Conservation (phyloP, 768 basidiomycete genomes). For the Macrolepiota dolichaula region DNA sequence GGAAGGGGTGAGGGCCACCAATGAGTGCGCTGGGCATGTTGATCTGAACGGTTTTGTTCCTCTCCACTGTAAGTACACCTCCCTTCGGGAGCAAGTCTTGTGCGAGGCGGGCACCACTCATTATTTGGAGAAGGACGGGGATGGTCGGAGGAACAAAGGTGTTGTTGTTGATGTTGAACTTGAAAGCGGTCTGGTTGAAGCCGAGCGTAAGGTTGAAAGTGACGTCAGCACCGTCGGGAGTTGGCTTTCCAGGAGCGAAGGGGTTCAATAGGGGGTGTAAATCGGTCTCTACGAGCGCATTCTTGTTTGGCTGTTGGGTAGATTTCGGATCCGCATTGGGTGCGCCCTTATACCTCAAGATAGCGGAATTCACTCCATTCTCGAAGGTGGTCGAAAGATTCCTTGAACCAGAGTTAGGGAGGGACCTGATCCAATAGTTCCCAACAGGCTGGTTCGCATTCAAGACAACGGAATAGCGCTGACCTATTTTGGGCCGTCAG, state of each 20-base stretch:
- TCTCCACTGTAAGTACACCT: conserved; percentile 38
- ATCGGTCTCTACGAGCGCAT: not conserved
- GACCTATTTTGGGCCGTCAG: conserved; percentile 29
- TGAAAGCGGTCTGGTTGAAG: conserved; percentile 26
- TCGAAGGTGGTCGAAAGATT: conserved; percentile 9
- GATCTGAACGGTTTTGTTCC: conserved; percentile 47
- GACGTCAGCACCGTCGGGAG: conserved; percentile 32
- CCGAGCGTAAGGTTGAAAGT: conserved; percentile 18
- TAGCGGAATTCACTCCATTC: conserved; percentile 17
- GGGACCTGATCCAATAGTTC: conserved; percentile 35
- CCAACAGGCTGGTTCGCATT: conserved; percentile 30
- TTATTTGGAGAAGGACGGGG: conserved; percentile 37
- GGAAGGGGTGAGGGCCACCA: conserved; percentile 35
- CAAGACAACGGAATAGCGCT: conserved; percentile 39
- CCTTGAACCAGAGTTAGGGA: conserved; percentile 19
- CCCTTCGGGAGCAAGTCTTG: conserved; percentile 37
- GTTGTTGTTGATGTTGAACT: conserved; percentile 21
- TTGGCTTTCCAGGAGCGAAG: conserved; percentile 24
- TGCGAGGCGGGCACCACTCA: conserved; percentile 32
- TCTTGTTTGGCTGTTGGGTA: not conserved
- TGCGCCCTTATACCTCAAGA: conserved; percentile 30
- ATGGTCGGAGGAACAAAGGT: conserved; percentile 25
- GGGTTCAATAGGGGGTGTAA: not conserved
- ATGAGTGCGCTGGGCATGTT: conserved; percentile 29
- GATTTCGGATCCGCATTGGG: conserved; percentile 28